Conservation (phyloP, 768 basidiomycete genomes). For the Collybia nuda region DNA sequence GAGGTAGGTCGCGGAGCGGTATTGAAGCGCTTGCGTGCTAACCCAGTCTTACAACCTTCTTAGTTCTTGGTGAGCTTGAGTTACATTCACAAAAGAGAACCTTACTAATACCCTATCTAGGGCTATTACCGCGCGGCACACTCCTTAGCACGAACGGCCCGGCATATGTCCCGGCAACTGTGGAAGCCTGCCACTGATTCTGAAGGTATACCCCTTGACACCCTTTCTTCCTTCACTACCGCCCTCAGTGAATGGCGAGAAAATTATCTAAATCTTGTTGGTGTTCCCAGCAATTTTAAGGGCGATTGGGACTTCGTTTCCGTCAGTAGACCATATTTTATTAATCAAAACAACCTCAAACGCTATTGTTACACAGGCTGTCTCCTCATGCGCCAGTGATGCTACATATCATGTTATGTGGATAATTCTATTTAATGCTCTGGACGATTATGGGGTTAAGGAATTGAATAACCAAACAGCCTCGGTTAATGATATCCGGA, state of each 20-base stretch:
- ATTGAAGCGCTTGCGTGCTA: conserved; percentile 7
- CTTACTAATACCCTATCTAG: conserved; percentile 36
- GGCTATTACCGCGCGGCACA: conserved; percentile 84
- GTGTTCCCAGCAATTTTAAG: conserved; percentile 84
- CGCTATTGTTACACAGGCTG: conserved; percentile 32
- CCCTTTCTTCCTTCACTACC: conserved; percentile 54
- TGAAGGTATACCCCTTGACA: conserved; percentile 73
- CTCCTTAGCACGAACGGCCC: conserved; percentile 79
- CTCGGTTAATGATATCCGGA: conserved; percentile 42
- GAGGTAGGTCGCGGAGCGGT: conserved; percentile 49
- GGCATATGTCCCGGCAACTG: conserved; percentile 76
- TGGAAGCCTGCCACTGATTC: conserved; percentile 79
- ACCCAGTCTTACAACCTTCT: conserved; percentile 11
- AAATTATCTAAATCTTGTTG: conserved; percentile 71
- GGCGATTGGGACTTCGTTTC: conserved; percentile 89
- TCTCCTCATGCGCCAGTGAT: conserved; percentile 72
- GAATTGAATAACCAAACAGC: conserved; percentile 56
- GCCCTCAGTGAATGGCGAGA: conserved; percentile 74
- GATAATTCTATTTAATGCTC: conserved; percentile 78
- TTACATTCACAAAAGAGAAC: background rate
- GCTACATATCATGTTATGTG: conserved; percentile 92
- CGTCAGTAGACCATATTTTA: conserved; percentile 27
- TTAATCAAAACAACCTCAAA: conserved; percentile 1
- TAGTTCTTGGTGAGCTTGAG: conserved; percentile 65
- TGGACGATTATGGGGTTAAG: conserved; percentile 83